Evolutionary conservation across 331 rosid species (phyloP), one percentile per base, ranked within the genome.

Genomic region (Ulmus americana): DNA sequence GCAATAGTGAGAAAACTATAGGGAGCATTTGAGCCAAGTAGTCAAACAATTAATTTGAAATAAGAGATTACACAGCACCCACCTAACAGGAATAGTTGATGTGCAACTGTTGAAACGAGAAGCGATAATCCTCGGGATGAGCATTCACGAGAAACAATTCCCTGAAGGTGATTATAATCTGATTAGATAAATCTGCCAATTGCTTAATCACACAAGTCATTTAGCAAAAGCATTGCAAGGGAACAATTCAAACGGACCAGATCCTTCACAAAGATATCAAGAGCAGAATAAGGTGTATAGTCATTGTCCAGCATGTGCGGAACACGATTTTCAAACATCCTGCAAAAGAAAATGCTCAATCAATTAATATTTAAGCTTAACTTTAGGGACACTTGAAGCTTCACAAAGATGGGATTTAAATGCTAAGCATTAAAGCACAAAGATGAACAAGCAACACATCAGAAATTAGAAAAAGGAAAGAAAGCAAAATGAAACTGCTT

Each of bases 241-340:
- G 40, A 41, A 70, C 55, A 69, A 60, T 49, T 68, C 8, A 64
- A 56, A 63, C 92, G 71, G 45, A 91, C 97, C 96, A 91, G 62
- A 78, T 91, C 97, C 76, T 91, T 91, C 70, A 91, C 97, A 78
- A 91, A 91, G 80, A 91, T 91, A 75, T 91, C 89, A 67, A 91
- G 92, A 41, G 97, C 96, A 59, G 97, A 91, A 78, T 80, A 84
- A 20, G 96, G 97, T 64, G 90, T 88, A 76, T 88, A 91, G 79
- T 91, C 97, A 77, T 89, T 78, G 64, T 86, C 85, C 74, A 91
- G 72, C 96, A 91, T 91, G 84, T 91, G 97, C 0, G 92, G 97
- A 77, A 82, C 97, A 60, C 97, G 96, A 63, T 88, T 88, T 82
- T 88, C 96, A 75, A 91, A 77, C 94, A 86, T 86, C 97, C 97